These are phyloP conservation scores for Sclerospora graminicola DNA, from an alignment of 352 stramenopile genomes.

Conservation along the genomic window DNA sequence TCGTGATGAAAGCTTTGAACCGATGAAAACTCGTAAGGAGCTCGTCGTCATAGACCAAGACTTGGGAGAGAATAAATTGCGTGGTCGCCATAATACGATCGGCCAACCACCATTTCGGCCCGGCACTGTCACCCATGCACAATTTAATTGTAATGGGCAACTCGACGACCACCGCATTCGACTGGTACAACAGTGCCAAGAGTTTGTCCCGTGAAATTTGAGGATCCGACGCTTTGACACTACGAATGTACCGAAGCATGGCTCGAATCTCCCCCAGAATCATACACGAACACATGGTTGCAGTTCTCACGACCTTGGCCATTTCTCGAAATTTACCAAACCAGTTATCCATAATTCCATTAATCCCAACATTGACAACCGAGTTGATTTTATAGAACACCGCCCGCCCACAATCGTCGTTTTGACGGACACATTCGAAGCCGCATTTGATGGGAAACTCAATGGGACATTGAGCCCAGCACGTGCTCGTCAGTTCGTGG, in stretches of 20 bases:
- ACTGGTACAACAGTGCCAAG: slow-evolving; percentile 24
- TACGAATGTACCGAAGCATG: slow-evolving; percentile 18
- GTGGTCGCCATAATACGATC: slow-evolving; percentile 9
- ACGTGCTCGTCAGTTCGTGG: slow-evolving; percentile 31
- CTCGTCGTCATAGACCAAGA: slow-evolving; percentile 9
- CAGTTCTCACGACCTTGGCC: slow-evolving; percentile 23
- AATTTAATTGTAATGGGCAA: slow-evolving; percentile 30
- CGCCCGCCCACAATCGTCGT: slow-evolving; percentile 28
- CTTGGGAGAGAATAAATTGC: slow-evolving; percentile 12
- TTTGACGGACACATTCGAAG: slow-evolving; percentile 36
- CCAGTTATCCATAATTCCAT: slow-evolving; percentile 28
- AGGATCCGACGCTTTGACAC: slow-evolving; percentile 15
- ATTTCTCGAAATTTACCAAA: slow-evolving; percentile 28
- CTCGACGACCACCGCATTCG: slow-evolving; percentile 26
- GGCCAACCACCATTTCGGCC: slow-evolving; percentile 8
- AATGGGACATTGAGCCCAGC: slow-evolving; percentile 34
- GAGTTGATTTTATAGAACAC: slow-evolving; percentile 27
- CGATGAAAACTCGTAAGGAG: slow-evolving; percentile 11
- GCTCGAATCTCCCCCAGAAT: slow-evolving; percentile 17
- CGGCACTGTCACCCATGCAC: slow-evolving; percentile 19
- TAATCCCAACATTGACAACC: slow-evolving; percentile 24
- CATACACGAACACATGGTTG: slow-evolving; percentile 20
- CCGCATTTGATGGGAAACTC: slow-evolving; percentile 29
- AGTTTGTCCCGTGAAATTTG: slow-evolving; percentile 24
- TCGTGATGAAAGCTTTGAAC: slow-evolving; percentile 14